A percentile compares a stretch with the other conserved stretches of the same genome.
Conservation (phyloP, 148 eudicot species). For the Dysphania ambrosioides region DNA sequence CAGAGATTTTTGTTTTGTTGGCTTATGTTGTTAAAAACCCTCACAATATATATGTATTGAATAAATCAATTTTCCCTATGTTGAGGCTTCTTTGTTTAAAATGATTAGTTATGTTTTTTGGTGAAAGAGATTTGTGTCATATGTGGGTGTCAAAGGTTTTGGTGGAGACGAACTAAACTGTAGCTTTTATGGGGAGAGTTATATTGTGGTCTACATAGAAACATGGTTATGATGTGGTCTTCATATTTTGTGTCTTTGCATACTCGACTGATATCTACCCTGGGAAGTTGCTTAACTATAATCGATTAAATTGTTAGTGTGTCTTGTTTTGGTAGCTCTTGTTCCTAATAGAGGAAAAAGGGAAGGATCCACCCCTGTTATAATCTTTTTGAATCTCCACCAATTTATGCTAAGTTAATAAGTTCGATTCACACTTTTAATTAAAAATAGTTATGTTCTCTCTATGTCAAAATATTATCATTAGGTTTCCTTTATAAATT, state of each 20-base stretch:
- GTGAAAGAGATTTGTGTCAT: neutral
- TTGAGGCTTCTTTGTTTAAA: neutral
- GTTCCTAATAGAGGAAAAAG: neutral
- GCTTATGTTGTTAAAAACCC: neutral
- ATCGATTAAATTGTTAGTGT: neutral
- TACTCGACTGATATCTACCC: neutral
- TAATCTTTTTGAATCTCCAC: neutral
- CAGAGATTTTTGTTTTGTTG: neutral
- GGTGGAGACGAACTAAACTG: too few relatives aligned
- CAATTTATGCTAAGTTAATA: neutral
- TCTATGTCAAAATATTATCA: neutral
- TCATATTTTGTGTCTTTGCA: neutral
- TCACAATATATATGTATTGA: neutral
- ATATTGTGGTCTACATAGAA: too few relatives aligned
- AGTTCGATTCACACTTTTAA: neutral
- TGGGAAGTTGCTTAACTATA: neutral
- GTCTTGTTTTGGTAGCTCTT: neutral
- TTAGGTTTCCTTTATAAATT: neutral
- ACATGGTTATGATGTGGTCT: neutral
- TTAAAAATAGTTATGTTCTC: neutral
- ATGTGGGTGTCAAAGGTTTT: neutral
- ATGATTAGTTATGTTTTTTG: neutral
- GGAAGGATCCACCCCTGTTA: neutral
- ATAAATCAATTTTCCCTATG: neutral
- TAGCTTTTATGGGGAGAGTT: neutral